Conservation (phyloP, 768 basidiomycete genomes). For the Pisolithus sp. region DNA sequence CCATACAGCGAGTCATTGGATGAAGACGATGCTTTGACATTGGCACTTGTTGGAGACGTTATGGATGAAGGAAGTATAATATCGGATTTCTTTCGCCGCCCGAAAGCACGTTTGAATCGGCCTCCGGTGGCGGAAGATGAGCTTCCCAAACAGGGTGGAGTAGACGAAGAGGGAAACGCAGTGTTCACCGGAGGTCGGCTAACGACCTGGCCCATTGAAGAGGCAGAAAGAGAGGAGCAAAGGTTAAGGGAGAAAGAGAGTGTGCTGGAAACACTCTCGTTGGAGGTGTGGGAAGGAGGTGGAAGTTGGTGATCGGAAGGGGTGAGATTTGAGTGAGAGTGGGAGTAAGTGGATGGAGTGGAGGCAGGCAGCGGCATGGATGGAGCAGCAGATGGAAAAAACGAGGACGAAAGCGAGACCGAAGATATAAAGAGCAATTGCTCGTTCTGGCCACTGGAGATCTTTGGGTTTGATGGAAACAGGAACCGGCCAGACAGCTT, state of each 20-base stretch:
- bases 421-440: slow-evolving; percentile 34
- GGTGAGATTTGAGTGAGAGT: slow-evolving; percentile 36
- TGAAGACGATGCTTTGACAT: slow-evolving; percentile 13
- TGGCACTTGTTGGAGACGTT: slow-evolving; percentile 14
- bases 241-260: slow-evolving; percentile 20
- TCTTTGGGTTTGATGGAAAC: slow-evolving; percentile 15
- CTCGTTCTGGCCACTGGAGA: slow-evolving; percentile 29
- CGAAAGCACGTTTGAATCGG: slow-evolving; percentile 27
- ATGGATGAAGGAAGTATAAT: slow-evolving; percentile 10
- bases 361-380: slow-evolving; percentile 35
- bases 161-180: slow-evolving; percentile 22
- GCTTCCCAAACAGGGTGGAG: slow-evolving; percentile 17
- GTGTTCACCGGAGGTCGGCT: slow-evolving; percentile 26
- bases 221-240: slow-evolving; percentile 18
- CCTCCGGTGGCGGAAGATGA: slow-evolving; percentile 18
- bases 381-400: slow-evolving; percentile 37
- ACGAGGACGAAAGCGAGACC: slow-evolving; percentile 39
- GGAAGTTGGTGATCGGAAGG: slow-evolving; percentile 37
- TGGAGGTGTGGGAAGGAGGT: slow-evolving; percentile 28
- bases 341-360: slow-evolving; percentile 23
- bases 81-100: slow-evolving; percentile 30
- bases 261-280: slow-evolving; percentile 24
- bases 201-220: slow-evolving; percentile 29
- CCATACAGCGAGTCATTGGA: slow-evolving; percentile 12
- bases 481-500: slow-evolving; percentile 15